Evolutionary conservation across 768 basidiomycete species (phyloP), one percentile per base, ranked within the genome.

Genomic region (Pulveroboletus frians): DNA sequence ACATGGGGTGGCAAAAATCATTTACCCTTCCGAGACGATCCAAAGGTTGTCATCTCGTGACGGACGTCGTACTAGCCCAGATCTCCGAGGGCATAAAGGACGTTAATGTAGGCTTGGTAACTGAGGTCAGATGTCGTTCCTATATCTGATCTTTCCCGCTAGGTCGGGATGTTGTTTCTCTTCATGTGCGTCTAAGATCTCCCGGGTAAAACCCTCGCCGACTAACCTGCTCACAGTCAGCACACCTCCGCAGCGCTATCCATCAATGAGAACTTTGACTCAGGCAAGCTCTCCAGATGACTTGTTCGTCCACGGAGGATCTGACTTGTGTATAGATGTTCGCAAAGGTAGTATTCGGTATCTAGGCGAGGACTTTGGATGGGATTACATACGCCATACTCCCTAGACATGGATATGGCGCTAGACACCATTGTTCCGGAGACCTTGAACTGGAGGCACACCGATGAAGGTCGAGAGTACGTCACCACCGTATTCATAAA

Each of bases 381-480:
- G 66, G 58, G 67, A 73, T 39, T 62, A 70, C 42, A 71, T n/a
- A 64, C 65, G 67, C 67, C 69, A 29, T 31, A 15, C 21, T 32
- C 36, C 23, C 50, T 51, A 88, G 93, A 96, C 63, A 94, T 96
- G 92, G 84, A 90, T 59, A 95, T 94, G 90, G 89, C 90, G 4
- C 71, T 96, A 17, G 93, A 96, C 68, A 76, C 70, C 27, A 82
- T 96, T 50, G 91, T 97, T 1, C 93, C 93, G 1, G 92, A 96
- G 63, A 75, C 64, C 13, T 71, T 94, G 13, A 69, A 79, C 44
- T 95, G 92, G 92, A 71, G 72, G 34, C 93, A 96, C 66, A 89
- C 83, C 1, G 91, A 92, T 62, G 93, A 97, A 73, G 92, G 92
- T 18, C 88, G 84, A 39, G 92, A 95, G 91, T 92, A 63, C 70